Evolutionary conservation across 345 rosid species (phyloP), one percentile per base, ranked within the genome.

Genomic region (Pistacia atlantica): DNA sequence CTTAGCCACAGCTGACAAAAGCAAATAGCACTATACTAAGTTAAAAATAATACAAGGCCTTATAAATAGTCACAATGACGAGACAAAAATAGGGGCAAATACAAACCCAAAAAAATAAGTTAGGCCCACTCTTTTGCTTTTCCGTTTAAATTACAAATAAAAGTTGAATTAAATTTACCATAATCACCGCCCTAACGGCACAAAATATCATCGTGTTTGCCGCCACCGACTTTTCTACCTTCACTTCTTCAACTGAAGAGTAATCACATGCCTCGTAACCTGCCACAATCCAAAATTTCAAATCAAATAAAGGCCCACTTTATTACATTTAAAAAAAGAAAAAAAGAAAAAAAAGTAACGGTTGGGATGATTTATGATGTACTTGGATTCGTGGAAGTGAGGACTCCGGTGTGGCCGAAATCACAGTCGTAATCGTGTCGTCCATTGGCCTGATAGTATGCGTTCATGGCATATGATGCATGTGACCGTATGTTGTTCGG

Each of bases 391-490:
- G 48, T 38, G 62, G 86, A 25, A 22, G 87, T 85, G 78, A 91
- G 55, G 38, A 70, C 72, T 12, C 91, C 97, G 3, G 97, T 84
- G 57, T 75, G 74, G 46, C 67, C 66, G 75, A 92, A 92, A 78
- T 90, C 88, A 61, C 97, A 92, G 72, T 84, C 77, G 59, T 11
- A 83, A 71, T 83, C 89, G 8, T 84, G 76, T 14, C 56, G 85
- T 20, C 91, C 94, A 18, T 69, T 78, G 67, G 82, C 79, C 76
- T 89, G 92, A 74, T 87, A 90, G 82, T 86, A 92, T 0, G 88
- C 89, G 81, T 88, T 85, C 97, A 92, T 92, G 3, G 86, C 88
- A 60, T 88, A 90, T 2, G 94, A 77, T 38, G 94, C 92, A 66
- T 90, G 94, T 13, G 97, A 85, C 68, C 86, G 84, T 72, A 87